Evolutionary conservation across 306 rosid species (phyloP).

Genomic region (Citrullus amarus): DNA sequence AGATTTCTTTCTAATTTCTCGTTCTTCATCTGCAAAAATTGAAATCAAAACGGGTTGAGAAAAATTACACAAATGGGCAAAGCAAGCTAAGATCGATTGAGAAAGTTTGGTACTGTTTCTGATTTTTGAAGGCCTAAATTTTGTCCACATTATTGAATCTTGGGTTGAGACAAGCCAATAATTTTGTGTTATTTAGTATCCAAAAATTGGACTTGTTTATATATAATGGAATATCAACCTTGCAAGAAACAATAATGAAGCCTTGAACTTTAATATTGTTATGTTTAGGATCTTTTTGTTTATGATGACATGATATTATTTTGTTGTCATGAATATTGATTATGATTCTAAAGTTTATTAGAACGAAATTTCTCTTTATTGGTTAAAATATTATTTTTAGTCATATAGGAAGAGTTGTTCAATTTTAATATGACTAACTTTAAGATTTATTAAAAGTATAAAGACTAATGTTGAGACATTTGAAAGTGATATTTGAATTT

Average conservation of each 20-base stretch:
- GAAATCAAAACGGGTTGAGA: not conserved
- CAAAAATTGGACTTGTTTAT: not conserved
- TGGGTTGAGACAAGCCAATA: not conserved
- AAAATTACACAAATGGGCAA: not conserved
- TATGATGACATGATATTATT: not conserved
- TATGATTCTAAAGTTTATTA: no score
- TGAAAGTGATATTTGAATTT: no score
- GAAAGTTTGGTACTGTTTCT: constrained; percentile 12
- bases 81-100: not conserved
- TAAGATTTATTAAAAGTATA: no score
- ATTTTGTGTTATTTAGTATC: not conserved
- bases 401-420: no score
- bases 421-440: no score
- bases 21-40: constrained; percentile 22
- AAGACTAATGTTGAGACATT: no score
- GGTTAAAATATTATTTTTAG: no score
- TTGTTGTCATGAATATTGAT: not conserved
- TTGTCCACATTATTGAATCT: constrained; percentile 23
- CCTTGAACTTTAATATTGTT: not conserved
- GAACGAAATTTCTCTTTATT: no score
- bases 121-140: constrained; percentile 15
- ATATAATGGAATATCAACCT: not conserved
- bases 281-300: not conserved
- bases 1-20: not conserved
- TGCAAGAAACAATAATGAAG: constrained; percentile 3